A percentile compares a stretch with the other conserved stretches of the same genome.
Evolutionary conservation across 2,329 filamentous ascomycete genomes (phyloP).

Genomic region (Trichophyton simii): DNA sequence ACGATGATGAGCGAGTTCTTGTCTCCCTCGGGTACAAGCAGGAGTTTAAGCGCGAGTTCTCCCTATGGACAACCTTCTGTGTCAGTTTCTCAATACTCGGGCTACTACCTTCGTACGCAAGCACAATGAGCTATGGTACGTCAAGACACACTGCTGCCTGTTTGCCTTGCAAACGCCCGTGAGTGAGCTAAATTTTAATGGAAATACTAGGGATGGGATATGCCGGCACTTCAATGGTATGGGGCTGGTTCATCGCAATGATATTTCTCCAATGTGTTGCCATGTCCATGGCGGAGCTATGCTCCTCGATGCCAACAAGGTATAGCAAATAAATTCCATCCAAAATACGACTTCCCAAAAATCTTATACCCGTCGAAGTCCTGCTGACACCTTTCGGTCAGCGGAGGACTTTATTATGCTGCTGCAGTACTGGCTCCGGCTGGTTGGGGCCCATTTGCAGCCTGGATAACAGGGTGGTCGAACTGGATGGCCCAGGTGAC

Average conservation of each 20-base stretch:
- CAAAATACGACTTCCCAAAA: background rate
- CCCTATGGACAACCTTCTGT: slow-evolving; percentile 60
- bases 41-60: slow-evolving; percentile 59
- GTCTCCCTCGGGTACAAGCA: slow-evolving; percentile 42
- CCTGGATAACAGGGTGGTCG: slow-evolving; percentile 58
- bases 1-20: slow-evolving; percentile 32
- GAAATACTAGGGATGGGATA: slow-evolving; percentile 36
- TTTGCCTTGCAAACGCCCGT: slow-evolving; percentile 31
- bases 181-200: slow-evolving; percentile 19
- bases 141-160: background rate
- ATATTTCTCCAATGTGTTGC: slow-evolving; percentile 59
- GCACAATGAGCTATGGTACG: slow-evolving; percentile 58
- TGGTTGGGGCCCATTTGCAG: slow-evolving; percentile 53
- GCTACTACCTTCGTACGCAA: slow-evolving; percentile 57
- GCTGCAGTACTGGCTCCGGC: slow-evolving; percentile 56
- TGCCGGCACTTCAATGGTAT: slow-evolving; percentile 52
- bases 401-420: slow-evolving; percentile 62
- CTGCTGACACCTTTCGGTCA: background rate
- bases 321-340: slow-evolving; percentile 15
- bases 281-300: slow-evolving; percentile 57
- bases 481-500: slow-evolving; percentile 59
- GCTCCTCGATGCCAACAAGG: slow-evolving; percentile 59
- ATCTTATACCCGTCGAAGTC: background rate
- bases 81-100: slow-evolving; percentile 63
- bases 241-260: slow-evolving; percentile 65